Percentiles rank a stretch among this genome's conserved stretches.
Conservation (phyloP, 2,329 filamentous ascomycete genomes). For the Neoascochyta sp. region DNA sequence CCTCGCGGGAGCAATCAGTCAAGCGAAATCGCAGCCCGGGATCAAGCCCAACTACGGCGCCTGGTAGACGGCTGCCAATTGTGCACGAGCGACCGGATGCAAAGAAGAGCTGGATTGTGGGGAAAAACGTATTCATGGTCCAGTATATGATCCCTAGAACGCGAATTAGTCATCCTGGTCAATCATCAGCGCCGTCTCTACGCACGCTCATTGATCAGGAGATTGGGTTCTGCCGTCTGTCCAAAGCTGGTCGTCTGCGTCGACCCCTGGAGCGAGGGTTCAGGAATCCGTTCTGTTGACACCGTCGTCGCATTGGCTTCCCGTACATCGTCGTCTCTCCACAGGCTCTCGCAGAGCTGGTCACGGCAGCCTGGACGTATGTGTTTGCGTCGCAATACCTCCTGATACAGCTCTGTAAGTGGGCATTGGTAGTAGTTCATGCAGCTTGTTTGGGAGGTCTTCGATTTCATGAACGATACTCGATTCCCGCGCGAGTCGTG, state of each 20-base stretch:
- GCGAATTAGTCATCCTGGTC: conserved; percentile 1
- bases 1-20: conserved; percentile 26
- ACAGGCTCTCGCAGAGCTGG: conserved; percentile 17
- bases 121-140: conserved; percentile 29
- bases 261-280: no score
- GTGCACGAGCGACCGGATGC: conserved; percentile 26
- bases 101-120: conserved; percentile 30
- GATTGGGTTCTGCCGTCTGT: conserved; percentile 3
- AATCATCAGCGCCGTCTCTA: background rate
- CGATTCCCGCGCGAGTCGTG: no score
- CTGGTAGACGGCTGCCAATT: conserved; percentile 14
- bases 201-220: conserved; percentile 22
- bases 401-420: conserved; percentile 10
- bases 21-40: conserved; percentile 23
- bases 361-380: conserved; percentile 10
- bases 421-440: conserved; percentile 29
- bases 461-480: background rate
- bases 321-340: conserved; percentile 14
- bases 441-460: background rate
- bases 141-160: conserved; percentile 22
- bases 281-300: conserved; percentile 8
- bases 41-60: conserved; percentile 21
- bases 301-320: conserved; percentile 21
- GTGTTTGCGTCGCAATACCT: conserved; percentile 16
- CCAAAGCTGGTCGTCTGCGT: conserved; percentile 12